Evolutionary conservation across 345 rosid genomes (phyloP).

Genomic region (Excoecaria cochinchinensis): DNA sequence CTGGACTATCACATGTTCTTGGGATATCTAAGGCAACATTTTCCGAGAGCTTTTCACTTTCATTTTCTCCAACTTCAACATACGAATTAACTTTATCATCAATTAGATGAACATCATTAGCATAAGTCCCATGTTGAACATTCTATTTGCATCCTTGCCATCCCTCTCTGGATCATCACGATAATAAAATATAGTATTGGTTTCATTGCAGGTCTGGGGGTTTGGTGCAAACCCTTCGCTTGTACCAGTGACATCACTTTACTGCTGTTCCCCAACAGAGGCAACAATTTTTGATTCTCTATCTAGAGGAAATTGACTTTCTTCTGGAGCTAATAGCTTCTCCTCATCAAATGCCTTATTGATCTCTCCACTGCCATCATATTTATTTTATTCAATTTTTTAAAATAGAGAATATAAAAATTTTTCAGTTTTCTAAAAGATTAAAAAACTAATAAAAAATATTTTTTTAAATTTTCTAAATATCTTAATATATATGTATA

Average conservation of each 20-base stretch:
- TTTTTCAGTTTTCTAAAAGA: too few relatives aligned
- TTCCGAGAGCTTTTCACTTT: constrained; percentile 18
- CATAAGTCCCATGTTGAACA: constrained; percentile 16
- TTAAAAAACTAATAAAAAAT: too few relatives aligned
- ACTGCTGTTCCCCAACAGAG: constrained; percentile 25
- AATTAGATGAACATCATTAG: constrained; percentile 58
- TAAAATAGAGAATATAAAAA: too few relatives aligned
- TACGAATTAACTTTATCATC: constrained; percentile 38
- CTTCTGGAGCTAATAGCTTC: constrained; percentile 13
- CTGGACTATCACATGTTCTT: constrained; percentile 22
- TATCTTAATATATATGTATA: too few relatives aligned
- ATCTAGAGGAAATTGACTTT: constrained; percentile 19
- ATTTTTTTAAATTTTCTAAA: too few relatives aligned
- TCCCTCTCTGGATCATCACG: constrained; percentile 22
- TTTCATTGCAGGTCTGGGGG: constrained; percentile 15
- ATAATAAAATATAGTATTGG: constrained; percentile 15
- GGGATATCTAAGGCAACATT: constrained; percentile 28
- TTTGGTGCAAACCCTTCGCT: constrained; percentile 25
- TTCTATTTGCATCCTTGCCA: constrained; percentile 16
- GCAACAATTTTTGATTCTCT: constrained; percentile 22
- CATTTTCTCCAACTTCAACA: constrained; percentile 23
- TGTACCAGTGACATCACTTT: constrained; percentile 17
- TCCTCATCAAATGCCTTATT: constrained; percentile 25
- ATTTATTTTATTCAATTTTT: too few relatives aligned
- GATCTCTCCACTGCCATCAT: constrained; percentile 17